phyloP scores from a whole-genome alignment of 2,329 filamentous ascomycete species.

The Teratosphaeria destructans region DNA sequence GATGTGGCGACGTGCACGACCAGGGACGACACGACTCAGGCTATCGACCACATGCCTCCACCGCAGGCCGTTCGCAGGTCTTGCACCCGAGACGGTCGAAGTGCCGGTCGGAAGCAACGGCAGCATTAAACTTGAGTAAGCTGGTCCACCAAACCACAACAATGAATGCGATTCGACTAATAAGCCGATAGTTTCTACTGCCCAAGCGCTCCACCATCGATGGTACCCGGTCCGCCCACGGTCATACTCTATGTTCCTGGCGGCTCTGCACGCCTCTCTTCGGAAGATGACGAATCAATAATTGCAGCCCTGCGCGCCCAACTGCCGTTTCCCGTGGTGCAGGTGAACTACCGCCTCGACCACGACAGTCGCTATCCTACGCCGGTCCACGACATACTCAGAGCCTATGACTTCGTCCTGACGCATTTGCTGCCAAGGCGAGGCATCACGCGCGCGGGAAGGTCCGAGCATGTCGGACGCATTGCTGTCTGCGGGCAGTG shows the following conservation, averaged over 20 bases:
- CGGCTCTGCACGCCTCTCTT: conserved; percentile 27
- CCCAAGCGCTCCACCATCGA: background rate
- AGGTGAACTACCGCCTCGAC: conserved; percentile 36
- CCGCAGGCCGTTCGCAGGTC: background rate
- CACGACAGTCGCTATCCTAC: conserved; percentile 30
- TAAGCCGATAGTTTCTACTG: background rate
- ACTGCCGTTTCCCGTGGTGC: conserved; percentile 31
- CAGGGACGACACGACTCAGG: background rate
- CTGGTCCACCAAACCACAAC: background rate
- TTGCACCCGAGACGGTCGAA: background rate
- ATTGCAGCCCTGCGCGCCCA: conserved; percentile 25
- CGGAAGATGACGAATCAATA: conserved; percentile 22
- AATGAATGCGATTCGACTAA: background rate
- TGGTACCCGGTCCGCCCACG: conserved; percentile 3
- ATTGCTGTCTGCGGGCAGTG: conserved; percentile 39
- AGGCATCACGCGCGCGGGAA: conserved; percentile 16
- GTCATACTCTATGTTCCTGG: conserved; percentile 33
- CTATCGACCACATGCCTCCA: background rate
- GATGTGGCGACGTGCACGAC: background rate
- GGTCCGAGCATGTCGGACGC: conserved; percentile 19
- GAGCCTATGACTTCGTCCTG: conserved; percentile 38
- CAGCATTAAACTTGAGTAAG: conserved; percentile 31
- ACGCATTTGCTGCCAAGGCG: conserved; percentile 26
- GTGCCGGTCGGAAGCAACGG: conserved; percentile 27
- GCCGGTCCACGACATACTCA: conserved; percentile 38